A percentile compares a stretch with the other conserved stretches of the same genome.
Conservation (phyloP, 2,329 filamentous ascomycete genomes). For the Fusarium austroafricanum region DNA sequence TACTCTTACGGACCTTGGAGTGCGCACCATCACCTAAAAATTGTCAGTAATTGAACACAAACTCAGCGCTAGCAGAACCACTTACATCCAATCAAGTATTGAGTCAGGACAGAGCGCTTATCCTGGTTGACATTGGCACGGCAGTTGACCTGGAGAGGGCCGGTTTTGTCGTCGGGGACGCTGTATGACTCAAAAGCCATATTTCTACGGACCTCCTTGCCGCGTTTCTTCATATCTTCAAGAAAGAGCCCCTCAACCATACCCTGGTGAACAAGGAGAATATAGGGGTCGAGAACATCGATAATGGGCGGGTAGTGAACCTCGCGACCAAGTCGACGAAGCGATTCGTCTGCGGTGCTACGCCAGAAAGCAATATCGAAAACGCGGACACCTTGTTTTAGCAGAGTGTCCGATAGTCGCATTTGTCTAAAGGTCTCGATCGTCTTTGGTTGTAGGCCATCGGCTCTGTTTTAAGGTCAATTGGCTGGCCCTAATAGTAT, state of each 20-base stretch:
- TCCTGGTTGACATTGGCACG: slow-evolving; percentile 64
- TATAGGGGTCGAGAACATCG: slow-evolving; percentile 68
- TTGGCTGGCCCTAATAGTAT: slow-evolving; percentile 8
- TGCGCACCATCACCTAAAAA: slow-evolving; percentile 73
- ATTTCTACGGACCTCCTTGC: slow-evolving; percentile 71
- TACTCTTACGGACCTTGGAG: slow-evolving; percentile 74
- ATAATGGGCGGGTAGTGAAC: slow-evolving; percentile 74
- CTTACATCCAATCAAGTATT: slow-evolving; percentile 76
- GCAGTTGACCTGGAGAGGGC: slow-evolving; percentile 63
- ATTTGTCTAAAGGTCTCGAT: slow-evolving; percentile 82
- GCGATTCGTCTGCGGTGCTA: slow-evolving; percentile 60
- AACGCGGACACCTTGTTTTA: slow-evolving; percentile 75
- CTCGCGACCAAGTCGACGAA: slow-evolving; percentile 72
- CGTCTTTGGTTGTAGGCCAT: slow-evolving; percentile 81
- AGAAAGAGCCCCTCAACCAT: slow-evolving; percentile 80
- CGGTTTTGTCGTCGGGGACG: slow-evolving; percentile 56
- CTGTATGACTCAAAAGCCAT: slow-evolving; percentile 71
- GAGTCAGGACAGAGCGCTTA: slow-evolving; percentile 63
- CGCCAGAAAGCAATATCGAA: slow-evolving; percentile 83
- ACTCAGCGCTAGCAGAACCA: not conserved
- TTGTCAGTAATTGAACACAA: slow-evolving; percentile 14
- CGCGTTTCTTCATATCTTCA: slow-evolving; percentile 73
- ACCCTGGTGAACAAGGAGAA: slow-evolving; percentile 75
- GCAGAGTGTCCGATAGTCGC: slow-evolving; percentile 74
- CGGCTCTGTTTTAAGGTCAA: slow-evolving; percentile 61